Base-by-base conservation (phyloP, 306 rosid species). In the Fagus crenata region DNA sequence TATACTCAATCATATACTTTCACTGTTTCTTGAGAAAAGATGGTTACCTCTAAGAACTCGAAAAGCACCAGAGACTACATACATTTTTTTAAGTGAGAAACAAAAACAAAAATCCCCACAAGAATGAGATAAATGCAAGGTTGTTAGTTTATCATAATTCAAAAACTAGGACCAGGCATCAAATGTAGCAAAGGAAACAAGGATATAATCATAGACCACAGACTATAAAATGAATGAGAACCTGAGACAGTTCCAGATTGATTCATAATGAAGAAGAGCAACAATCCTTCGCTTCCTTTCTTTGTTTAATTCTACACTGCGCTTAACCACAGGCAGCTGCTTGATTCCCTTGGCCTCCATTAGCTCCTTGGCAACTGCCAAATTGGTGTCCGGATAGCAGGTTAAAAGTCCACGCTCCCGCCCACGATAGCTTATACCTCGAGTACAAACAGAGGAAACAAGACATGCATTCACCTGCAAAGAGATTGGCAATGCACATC, bases 271-370 rank as follows among this genome's bases (percentile, higher is more conserved):
- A 74, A 92, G 99, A 80, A 95, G 79, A 67, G 97, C 99, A 69
- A 87, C 87, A 36, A 88, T 81, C 89, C 88, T 90, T 75, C 82
- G 88, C 81, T 89, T 95, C 78, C 82, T 82, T 78, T 86, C 91
- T 73, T 82, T 86, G 11, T 37, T 39, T n/a, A 43, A 77, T 73
- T 73, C 86, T 67, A 83, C 83, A 56, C 87, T 73, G 14, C 83
- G 99, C 84, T 87, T 89, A 77, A 95, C 97, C 78, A 95, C 98
- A 0, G 99, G 99, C 71, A 95, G 86, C 84, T 95, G 99, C 81
- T 89, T 92, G 75, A 90, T 74, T 71, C 90, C 99, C 84, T 84
- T 92, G 70, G 99, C 99, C 83, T 95, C 99, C 97, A 95, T 95
- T 75, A 95, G 89, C 71, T 95, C 98, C 86, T 86, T 91, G 71